Conservation (phyloP, 495 filamentous ascomycete genomes). For the Penicillium desertorum region DNA sequence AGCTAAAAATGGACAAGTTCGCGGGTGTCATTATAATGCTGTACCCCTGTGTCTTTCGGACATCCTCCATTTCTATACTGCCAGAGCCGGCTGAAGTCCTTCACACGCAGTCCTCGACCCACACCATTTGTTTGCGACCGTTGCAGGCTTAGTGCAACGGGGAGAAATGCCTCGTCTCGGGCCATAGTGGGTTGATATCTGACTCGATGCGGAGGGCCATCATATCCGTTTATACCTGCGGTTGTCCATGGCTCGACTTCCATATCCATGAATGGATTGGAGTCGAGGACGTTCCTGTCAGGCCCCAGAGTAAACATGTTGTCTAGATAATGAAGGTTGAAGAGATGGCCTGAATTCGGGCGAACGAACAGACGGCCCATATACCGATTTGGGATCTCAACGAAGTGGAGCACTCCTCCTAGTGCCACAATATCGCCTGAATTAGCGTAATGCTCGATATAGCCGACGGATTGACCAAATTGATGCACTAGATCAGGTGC, state of each 20-base stretch:
- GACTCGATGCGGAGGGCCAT: conserved; percentile 3
- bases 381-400: conserved; percentile 54
- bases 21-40: neutral
- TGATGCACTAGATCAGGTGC: conserved; percentile 4
- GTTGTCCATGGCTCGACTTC: conserved; percentile 20
- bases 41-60: conserved; percentile 32
- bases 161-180: conserved; percentile 12
- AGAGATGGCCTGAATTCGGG: conserved; percentile 64
- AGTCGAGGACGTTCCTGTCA: conserved; percentile 27
- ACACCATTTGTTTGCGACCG: neutral
- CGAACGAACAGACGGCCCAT: conserved; percentile 75
- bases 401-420: conserved; percentile 72
- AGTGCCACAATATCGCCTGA: conserved; percentile 70
- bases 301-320: conserved; percentile 63
- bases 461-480: conserved; percentile 47
- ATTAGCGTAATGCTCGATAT: conserved; percentile 88
- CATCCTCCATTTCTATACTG: conserved; percentile 65
- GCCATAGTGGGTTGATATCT: conserved; percentile 8
- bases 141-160: neutral
- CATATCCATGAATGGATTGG: conserved; percentile 40
- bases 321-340: conserved; percentile 80
- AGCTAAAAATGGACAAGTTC: neutral
- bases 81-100: conserved; percentile 72
- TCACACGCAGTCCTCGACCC: conserved; percentile 47
- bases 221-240: neutral